Base-by-base conservation (phyloP, 1,284 basidiomycete genomes). In the Rhodotorula sp. region DNA sequence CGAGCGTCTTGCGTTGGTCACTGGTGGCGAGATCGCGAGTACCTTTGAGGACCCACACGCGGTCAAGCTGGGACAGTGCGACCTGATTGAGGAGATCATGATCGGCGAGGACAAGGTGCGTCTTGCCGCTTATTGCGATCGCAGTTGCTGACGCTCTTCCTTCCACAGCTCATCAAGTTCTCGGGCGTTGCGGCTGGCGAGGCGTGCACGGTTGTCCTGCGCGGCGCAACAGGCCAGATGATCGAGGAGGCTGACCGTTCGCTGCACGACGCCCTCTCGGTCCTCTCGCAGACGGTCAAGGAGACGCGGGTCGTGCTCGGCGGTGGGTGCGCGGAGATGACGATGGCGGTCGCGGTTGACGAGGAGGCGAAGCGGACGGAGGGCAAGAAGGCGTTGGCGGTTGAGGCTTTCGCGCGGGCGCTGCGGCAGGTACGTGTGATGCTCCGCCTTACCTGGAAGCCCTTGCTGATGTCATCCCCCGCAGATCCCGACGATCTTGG, bases 231-330 rank as follows among this genome's bases (percentile, higher is more conserved):
- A 36, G 89, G 89, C 67, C 96, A 99, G 80, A 99, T 99, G 95
- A 89, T 99, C 32, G 96, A 99, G 78, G 96, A 99, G 82, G 96
- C 96, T 6, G 96, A 99, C 79, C 89, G 96, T 27, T 98, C 96
- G 4, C 83, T 99, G 59, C 96, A 99, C 79, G 96, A 99, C 76
- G 96, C 96, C 2, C 88, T 99, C 22, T 95, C 92, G 0, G 96
- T 99, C 2, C 86, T 99, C 17, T 95, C 93, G 7, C 96, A 99
- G 80, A 99, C 95, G 0, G 94, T 97, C 73, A 94, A 93, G 82
- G 96, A 99, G 84, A 96, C 94, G 2, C 86, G 96, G 34, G 87
- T 93, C 10, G 90, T 92, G 6, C 88, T 97, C 46, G 96, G 96
- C 7, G 96, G 96, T 63, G 96, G 96, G 39, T 99, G 94, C 80